These are phyloP conservation scores for Umbelopsis sp. DNA, from an alignment of 192 early-diverging fungal genomes.

Conservation along the genomic window DNA sequence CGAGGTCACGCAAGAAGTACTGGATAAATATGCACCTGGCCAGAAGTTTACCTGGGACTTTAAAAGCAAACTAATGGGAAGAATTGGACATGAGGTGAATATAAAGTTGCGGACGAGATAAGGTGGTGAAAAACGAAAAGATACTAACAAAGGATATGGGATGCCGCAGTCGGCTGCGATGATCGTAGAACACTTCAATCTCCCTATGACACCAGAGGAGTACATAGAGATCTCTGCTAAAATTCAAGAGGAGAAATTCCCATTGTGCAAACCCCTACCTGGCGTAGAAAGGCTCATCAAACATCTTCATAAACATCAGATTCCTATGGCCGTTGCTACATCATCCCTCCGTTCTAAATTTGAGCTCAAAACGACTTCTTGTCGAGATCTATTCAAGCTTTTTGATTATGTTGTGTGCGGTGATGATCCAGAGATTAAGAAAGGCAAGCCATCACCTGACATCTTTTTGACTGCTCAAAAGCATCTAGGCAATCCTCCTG, in stretches of 20 bases:
- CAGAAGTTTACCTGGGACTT: conserved; percentile 65
- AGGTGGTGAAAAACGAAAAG: not conserved
- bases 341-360: conserved; percentile 80
- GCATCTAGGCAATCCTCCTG: conserved; percentile 51
- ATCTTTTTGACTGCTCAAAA: conserved; percentile 80
- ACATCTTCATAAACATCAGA: conserved; percentile 69
- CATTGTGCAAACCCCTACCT: conserved; percentile 65
- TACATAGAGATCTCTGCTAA: conserved; percentile 67
- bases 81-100: conserved; percentile 56
- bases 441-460: conserved; percentile 92
- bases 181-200: conserved; percentile 66
- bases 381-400: conserved; percentile 73
- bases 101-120: not conserved
- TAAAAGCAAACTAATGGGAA: conserved; percentile 78
- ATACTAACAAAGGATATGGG: not conserved
- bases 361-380: conserved; percentile 69
- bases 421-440: conserved; percentile 77
- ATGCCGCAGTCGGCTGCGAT: conserved; percentile 52
- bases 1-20: conserved; percentile 79
- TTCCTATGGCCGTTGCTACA: conserved; percentile 88
- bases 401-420: conserved; percentile 88
- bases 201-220: conserved; percentile 81
- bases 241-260: conserved; percentile 62
- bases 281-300: conserved; percentile 69
- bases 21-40: conserved; percentile 68